Evolutionary conservation across 164 flowering plant species (phyloP), one percentile per base, ranked within the genome.

Genomic region (Dillenia turbinata): DNA sequence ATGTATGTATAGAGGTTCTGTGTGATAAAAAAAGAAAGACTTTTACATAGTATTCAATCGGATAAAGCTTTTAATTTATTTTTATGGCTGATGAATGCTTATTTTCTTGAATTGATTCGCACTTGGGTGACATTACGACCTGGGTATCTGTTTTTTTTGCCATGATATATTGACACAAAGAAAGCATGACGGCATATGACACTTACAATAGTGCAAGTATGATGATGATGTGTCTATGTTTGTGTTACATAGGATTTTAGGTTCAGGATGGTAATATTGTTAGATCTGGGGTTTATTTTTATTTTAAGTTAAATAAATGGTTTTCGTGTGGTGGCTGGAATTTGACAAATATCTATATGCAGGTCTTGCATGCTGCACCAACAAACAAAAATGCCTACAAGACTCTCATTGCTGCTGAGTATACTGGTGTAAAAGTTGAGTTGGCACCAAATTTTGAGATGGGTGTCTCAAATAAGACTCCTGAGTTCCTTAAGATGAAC

Each of bases 401-500:
- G 85, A 52, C 85, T 1, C 87, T 82, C 14, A 85, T 89, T 72
- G 78, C 81, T 17, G 96, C 92, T 2, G 90, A 83, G 71, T 89
- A 85, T 70, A 48, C 57, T 48, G 90, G 87, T 33, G 85, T 83
- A 26, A 16, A 81, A 54, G 71, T 89, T 47, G 66, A 81, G 44
- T 47, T 89, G 52, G 78, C 19, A 13, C 48, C 71, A 66, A 67
- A 83, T 65, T 89, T 86, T 78, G 80, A 80, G 76, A 86, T 86
- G 90, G 96, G 92, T 17, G 85, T 88, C 15, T 56, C 90, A 2
- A 86, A 85, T 49, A 83, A 85, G 61, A 79, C 83, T 47, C 85
- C 90, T 1, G 86, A 85, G 52, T 89, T 79, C 71, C 65, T 86
- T 44, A 83, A 83, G 73, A 85, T 89, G 88, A 89, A 89, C 63